Evolutionary conservation across 164 flowering plant genomes (phyloP).

Genomic region (Aristolochia contorta): DNA sequence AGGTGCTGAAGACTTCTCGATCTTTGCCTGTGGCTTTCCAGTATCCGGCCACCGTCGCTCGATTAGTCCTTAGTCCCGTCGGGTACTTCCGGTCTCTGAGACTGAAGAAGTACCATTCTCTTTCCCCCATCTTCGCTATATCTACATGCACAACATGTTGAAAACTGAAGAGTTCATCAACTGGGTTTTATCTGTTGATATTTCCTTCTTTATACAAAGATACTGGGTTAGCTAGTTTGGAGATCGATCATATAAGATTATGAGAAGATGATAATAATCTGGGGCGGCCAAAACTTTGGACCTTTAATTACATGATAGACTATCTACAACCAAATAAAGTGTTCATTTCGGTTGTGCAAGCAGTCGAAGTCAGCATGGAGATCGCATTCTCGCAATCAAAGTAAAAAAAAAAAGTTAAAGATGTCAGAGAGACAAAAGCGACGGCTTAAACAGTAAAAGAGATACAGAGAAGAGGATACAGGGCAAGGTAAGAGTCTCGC

Average conservation of each 20-base stretch:
- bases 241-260: no score
- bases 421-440: not conserved
- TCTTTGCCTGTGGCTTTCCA: constrained; percentile 94
- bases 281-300: no score
- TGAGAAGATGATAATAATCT: no score
- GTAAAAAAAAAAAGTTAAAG: not conserved
- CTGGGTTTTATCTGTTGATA: no score
- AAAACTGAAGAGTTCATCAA: no score
- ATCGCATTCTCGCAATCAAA: not conserved
- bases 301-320: no score
- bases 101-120: constrained; percentile 81
- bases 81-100: constrained; percentile 76
- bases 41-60: constrained; percentile 80
- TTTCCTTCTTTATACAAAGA: no score
- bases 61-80: constrained; percentile 66
- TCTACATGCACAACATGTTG: constrained; percentile 19
- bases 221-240: no score
- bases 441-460: not conserved
- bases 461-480: not conserved
- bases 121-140: constrained; percentile 71
- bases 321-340: no score
- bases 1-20: constrained; percentile 42
- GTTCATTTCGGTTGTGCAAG: no score
- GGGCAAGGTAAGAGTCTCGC: not conserved
- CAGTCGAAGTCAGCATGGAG: no score